Base-by-base conservation (phyloP, 192 early-diverging fungal genomes). In the Kickxella alabastrina region DNA sequence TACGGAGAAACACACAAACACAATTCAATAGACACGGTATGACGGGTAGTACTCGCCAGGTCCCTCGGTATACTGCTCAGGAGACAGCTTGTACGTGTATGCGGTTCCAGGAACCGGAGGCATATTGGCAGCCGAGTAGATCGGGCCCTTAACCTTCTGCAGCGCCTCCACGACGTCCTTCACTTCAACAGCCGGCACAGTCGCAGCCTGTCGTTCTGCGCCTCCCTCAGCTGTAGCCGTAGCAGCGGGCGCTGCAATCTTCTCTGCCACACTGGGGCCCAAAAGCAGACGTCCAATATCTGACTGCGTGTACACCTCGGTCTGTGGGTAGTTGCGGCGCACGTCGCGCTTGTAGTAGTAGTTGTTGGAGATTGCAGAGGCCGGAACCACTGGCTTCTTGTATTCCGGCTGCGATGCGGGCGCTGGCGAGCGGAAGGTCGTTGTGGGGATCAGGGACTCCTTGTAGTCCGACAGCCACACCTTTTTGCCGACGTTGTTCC, bases 311-410 rank as follows among this genome's bases (percentile, higher is more conserved):
- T 90, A 94, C 12, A 90, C 81, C 36, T 85, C 85, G 6, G 88
- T 80, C 48, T 87, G 86, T 43, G 95, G 95, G 71, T 90, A 95
- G 72, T 90, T 86, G 65, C 95, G 85, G 59, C 95, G 84, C 53
- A 80, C 79, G 71, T 98, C 95, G 41, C 92, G 89, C 63, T 85
- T 82, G 70, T 80, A 95, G 79, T 98, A 98, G 53, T 84, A 83
- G 82, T 95, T 93, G 66, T 87, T 79, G 46, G 80, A 81, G 24
- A 97, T 72, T 45, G 80, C 79, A 49, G 82, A 85, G 43, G 81
- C 80, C 3, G 79, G 51, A 0, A 85, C 72, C 42, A 77, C 22
- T 66, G 78, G 59, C 75, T 75, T 55, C 73, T 80, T 61, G 65
- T 75, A 62, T 73, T 80, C 55, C 47, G 79, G 59, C 68, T 76